Base-by-base conservation (phyloP, 495 filamentous ascomycete species). In the Daldinia vernicosa region DNA sequence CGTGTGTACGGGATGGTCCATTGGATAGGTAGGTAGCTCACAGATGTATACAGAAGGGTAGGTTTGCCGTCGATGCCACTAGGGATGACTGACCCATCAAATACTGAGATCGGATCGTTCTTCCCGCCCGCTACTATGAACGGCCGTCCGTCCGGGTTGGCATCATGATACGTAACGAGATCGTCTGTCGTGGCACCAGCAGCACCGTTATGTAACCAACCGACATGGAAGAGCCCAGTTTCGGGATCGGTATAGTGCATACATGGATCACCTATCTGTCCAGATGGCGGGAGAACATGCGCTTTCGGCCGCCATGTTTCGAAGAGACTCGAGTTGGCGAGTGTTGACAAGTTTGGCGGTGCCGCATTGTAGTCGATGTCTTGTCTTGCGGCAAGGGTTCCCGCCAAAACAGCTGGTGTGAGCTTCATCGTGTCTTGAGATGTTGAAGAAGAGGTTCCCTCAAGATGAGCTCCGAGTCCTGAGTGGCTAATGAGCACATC, bases 11-110 rank as follows among this genome's bases (percentile, higher is more conserved):
- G 39, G 15, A 71, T 73, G 9, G 76, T 77, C 76, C 76, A 79
- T 24, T 79, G 77, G 6, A 79, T 78, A 1, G 77, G 77, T 28
- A 79, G 27, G 50, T 66, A 72, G 12, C 75, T 75, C 53, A 79
- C 58, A n/a, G 75, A 77, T 4, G 77, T 75, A 53, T 79, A 79
- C 22, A 78, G 69, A 8, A 79, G 74, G 1, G 71, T 74, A 9
- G 71, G 71, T 9, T 58, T 71, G 37, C 67, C 67, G 11, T 66
- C 51, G 45, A 74, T 71, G 0, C 71, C 71, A 12, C 55, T 63
- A 7, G 71, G 71, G 22, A 74, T 74, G 19, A 74, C 71, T 19
- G 71, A 67, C 1, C 71, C 71, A 28, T 74, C 71, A 47, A 74
- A 74, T 14, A 74, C 71, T 15, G 67, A 63, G 19, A 74, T 37